A percentile compares a stretch with the other conserved stretches of the same genome.
These are phyloP conservation scores for Coemansia pectinata DNA, from an alignment of 192 early-diverging fungal genomes.

Conservation along the genomic window DNA sequence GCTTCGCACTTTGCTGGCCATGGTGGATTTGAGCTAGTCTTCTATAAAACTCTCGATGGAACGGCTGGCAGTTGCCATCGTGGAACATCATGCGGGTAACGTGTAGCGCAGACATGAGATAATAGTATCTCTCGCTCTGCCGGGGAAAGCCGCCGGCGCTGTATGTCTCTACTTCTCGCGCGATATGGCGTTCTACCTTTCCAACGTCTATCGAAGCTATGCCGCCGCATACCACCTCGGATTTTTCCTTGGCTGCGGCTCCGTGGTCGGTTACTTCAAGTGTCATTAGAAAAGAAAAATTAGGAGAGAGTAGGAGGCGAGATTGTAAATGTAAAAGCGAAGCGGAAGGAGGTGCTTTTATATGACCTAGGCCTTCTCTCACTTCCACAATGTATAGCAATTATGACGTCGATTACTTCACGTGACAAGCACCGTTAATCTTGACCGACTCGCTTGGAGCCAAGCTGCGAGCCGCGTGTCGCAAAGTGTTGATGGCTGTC, in stretches of 20 bases:
- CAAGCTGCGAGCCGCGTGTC: background rate
- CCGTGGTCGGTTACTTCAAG: constrained; percentile 6
- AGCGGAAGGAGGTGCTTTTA: background rate
- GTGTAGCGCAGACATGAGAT: constrained; percentile 55
- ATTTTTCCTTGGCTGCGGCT: background rate
- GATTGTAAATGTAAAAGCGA: background rate
- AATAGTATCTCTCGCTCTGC: constrained; percentile 55
- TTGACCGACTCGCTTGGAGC: background rate
- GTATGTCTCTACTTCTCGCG: constrained; percentile 48
- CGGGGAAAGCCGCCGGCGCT: constrained; percentile 50
- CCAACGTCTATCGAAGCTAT: constrained; percentile 45
- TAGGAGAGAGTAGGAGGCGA: background rate
- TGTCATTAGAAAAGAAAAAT: background rate
- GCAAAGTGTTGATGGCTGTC: background rate
- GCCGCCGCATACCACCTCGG: constrained; percentile 42
- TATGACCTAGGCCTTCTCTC: background rate
- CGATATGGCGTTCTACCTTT: constrained; percentile 40
- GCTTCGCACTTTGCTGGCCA: constrained; percentile 34
- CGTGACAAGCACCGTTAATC: background rate
- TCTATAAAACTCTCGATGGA: constrained; percentile 54
- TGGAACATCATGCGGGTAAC: constrained; percentile 54
- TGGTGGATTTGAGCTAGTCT: constrained; percentile 54
- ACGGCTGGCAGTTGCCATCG: constrained; percentile 50
- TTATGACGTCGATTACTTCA: background rate
- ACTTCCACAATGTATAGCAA: background rate